phyloP scores from a whole-genome alignment of 805 yeast species.

The Zygosaccharomyces siamensis region DNA sequence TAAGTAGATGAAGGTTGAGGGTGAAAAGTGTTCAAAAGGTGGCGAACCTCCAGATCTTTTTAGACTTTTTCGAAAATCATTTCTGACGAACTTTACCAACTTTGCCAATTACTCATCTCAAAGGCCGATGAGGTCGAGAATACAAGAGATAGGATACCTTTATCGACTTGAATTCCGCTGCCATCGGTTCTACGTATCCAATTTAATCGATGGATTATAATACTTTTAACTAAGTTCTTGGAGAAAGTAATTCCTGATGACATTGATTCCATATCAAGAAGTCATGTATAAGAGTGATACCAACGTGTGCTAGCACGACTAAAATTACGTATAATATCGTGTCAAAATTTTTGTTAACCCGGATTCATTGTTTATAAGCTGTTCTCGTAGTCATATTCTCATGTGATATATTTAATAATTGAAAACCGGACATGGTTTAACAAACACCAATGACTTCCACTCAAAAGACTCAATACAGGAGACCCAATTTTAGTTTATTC shows the following conservation, averaged over 20 bases:
- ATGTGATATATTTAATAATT: neutral
- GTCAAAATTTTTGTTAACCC: no score
- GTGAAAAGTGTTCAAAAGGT: slow-evolving; percentile 2
- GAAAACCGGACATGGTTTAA: neutral
- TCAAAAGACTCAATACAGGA: neutral
- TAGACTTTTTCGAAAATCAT: neutral
- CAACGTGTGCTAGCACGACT: neutral
- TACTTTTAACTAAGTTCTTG: no score
- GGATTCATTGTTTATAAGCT: neutral
- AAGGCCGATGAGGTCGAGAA: neutral
- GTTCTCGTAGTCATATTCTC: neutral
- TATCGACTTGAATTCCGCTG: neutral
- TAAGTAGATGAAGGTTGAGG: no score
- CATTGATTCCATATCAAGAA: no score
- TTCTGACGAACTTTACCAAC: neutral
- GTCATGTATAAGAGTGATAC: no score
- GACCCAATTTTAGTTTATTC: neutral
- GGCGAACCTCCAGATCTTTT: slow-evolving; percentile 3
- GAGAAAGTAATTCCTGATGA: no score
- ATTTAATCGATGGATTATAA: neutral
- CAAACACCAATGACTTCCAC: neutral
- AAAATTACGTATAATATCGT: neutral
- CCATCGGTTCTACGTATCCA: neutral
- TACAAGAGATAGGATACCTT: neutral
- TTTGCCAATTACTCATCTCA: neutral